Evolutionary conservation across 495 filamentous ascomycete genomes (phyloP).

Genomic region (Penicillium flavigenum): DNA sequence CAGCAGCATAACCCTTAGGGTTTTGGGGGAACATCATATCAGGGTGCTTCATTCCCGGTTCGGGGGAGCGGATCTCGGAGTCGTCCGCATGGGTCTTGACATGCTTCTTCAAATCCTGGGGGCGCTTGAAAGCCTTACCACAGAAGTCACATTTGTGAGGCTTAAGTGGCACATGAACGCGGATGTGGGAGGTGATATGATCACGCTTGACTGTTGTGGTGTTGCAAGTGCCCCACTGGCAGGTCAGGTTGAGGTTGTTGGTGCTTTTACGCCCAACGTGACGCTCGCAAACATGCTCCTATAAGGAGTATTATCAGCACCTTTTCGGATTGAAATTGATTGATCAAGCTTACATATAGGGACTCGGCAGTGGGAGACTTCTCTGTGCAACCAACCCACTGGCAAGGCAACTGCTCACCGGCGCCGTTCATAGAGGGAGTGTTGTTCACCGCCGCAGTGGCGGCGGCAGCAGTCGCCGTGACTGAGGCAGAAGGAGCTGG

Average conservation of each 20-base stretch:
- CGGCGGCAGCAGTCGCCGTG: conserved; percentile 40
- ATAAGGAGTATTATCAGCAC: neutral
- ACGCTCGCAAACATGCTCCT: conserved; percentile 98
- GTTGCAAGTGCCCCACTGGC: conserved; percentile 93
- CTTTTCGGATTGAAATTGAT: neutral
- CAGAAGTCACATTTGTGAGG: conserved; percentile 99
- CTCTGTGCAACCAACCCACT: conserved; percentile 85
- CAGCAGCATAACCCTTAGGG: conserved; percentile 43
- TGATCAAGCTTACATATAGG: conserved; percentile 75
- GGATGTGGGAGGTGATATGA: conserved; percentile 98
- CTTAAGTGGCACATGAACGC: conserved; percentile 96
- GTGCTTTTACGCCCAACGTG: conserved; percentile 99
- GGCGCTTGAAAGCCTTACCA: conserved; percentile 98
- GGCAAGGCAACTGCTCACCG: conserved; percentile 68
- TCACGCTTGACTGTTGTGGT: conserved; percentile 98
- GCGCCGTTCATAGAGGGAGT: conserved; percentile 36
- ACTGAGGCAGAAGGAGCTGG: conserved; percentile 32
- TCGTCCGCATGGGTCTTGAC: conserved; percentile 99
- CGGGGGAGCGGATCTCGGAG: conserved; percentile 78
- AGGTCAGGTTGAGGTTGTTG: conserved; percentile 96
- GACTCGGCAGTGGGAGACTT: conserved; percentile 74
- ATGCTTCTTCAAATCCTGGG: conserved; percentile 99
- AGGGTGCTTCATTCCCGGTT: conserved; percentile 53
- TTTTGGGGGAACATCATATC: conserved; percentile 55
- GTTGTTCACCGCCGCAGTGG: conserved; percentile 45